phyloP scores from a whole-genome alignment of 1,284 basidiomycete species.

The Mycena sp. region DNA sequence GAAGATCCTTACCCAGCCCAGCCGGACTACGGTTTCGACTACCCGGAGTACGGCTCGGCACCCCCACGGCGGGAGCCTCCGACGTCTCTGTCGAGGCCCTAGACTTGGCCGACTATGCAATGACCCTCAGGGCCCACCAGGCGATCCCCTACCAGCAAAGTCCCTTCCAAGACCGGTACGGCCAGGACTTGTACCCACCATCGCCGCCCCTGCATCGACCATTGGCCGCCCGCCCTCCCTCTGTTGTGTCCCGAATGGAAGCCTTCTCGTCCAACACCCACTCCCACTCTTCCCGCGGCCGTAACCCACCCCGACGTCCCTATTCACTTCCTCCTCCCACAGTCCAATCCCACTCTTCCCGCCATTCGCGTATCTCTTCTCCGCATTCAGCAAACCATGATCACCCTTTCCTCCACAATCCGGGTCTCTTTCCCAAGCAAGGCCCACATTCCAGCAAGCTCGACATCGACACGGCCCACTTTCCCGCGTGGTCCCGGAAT shows the following conservation, averaged over 20 bases:
- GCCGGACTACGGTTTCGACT: conserved; percentile 31
- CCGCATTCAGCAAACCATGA: conserved; percentile 32
- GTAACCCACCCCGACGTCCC: conserved; percentile 47
- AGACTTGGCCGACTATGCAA: conserved; percentile 74
- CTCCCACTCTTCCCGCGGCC: conserved; percentile 42
- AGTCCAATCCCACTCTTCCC: conserved; percentile 33
- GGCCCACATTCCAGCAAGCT: conserved; percentile 37
- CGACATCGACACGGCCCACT: conserved; percentile 67
- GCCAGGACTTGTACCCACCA: conserved; percentile 45
- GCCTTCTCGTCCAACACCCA: conserved; percentile 54
- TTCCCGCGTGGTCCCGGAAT: conserved; percentile 66
- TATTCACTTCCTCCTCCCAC: conserved; percentile 58
- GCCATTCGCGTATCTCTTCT: conserved; percentile 33
- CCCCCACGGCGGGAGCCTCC: conserved; percentile 57
- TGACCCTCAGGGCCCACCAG: conserved; percentile 52
- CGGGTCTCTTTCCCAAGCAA: conserved; percentile 29
- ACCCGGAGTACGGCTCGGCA: conserved; percentile 31
- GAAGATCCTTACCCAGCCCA: conserved; percentile 7
- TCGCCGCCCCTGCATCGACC: conserved; percentile 49
- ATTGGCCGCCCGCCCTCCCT: conserved; percentile 53
- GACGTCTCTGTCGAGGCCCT: conserved; percentile 74
- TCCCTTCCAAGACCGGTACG: conserved; percentile 30
- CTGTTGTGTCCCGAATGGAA: conserved; percentile 56
- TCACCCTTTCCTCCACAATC: conserved; percentile 29
- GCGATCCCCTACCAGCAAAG: conserved; percentile 46